Conservation (phyloP, 2,329 filamentous ascomycete species). For the Phoma sp. region DNA sequence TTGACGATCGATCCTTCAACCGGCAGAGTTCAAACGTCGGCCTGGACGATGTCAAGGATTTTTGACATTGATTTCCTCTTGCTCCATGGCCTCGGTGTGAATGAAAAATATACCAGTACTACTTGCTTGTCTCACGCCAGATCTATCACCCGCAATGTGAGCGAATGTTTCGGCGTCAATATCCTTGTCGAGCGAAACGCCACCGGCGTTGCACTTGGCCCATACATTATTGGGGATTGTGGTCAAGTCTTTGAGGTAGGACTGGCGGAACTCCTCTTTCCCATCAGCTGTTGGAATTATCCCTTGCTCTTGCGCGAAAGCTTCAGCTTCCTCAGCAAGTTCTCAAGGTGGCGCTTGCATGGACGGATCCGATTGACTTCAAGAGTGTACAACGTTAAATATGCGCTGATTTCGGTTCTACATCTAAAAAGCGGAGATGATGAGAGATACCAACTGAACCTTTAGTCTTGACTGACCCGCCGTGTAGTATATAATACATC, state of each 20-base stretch:
- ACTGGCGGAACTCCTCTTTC: neutral
- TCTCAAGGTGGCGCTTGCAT: no score
- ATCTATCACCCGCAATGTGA: neutral
- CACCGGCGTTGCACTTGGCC: neutral
- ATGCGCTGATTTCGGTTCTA: no score
- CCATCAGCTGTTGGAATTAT: neutral
- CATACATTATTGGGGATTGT: neutral
- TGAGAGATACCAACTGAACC: no score
- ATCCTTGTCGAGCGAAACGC: neutral
- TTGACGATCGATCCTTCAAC: neutral
- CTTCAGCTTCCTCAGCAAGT: no score
- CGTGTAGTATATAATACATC: slow-evolving; percentile 2
- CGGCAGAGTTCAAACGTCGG: neutral
- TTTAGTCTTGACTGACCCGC: neutral
- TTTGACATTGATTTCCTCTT: neutral
- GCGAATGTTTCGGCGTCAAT: neutral
- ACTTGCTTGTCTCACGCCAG: neutral
- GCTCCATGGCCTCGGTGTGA: neutral
- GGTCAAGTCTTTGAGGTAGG: neutral
- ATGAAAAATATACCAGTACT: neutral
- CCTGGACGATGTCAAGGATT: neutral
- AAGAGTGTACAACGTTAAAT: no score
- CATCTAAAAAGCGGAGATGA: neutral
- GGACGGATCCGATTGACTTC: no score
- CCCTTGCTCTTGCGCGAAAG: no score